Evolutionary conservation across 2,329 filamentous ascomycete genomes (phyloP), one percentile per base, ranked within the genome.

Genomic region (Talaromyces sp.): DNA sequence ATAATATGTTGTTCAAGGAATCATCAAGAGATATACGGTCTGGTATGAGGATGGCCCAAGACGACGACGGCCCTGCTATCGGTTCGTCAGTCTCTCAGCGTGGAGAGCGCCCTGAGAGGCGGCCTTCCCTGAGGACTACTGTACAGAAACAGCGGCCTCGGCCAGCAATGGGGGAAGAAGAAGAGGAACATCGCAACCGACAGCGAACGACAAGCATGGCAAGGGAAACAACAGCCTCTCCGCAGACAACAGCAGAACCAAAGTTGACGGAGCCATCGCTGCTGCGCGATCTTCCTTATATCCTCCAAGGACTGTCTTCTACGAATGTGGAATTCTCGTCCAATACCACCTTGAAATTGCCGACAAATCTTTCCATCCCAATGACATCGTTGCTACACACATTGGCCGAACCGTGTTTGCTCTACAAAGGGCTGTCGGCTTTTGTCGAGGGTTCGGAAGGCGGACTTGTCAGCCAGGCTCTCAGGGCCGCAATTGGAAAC

Each of bases 281-380:
- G 13, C 77, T 93, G 24, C 84, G 89, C 66, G 93, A 98, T 70
- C 80, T 98, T 3, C 93, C 95, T 0, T 98, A 95, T 70, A 97
- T 93, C 0, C 80, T 98, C 0, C 95, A 98, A 75, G 95, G 95
- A 0, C 80, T 98, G 2, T 96, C 92, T 1, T 96, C 93, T 0
- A 89, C 89, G 1, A 91, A 93, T 64, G 79, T 98, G 43, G 84
- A 87, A 0, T 98, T 98, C 65, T 78, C 84, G 10, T 85, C 86
- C 14, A 81, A 86, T 26, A 85, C 86, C 24, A 85, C 84, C 2
- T 78, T 98, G 57, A 90, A 86, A 69, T 79, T 99, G 27, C 96
- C 95, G 0, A 69, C 86, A 0, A 90, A 87, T 0, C 81, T 99
- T 6, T 92, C 95, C 1, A 81, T 93, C 6, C 93, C 95, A 2